Percentiles rank a stretch among this genome's conserved stretches.
Evolutionary conservation across 2,329 filamentous ascomycete genomes (phyloP).

Genomic region (Pyricularia pennisetigena): DNA sequence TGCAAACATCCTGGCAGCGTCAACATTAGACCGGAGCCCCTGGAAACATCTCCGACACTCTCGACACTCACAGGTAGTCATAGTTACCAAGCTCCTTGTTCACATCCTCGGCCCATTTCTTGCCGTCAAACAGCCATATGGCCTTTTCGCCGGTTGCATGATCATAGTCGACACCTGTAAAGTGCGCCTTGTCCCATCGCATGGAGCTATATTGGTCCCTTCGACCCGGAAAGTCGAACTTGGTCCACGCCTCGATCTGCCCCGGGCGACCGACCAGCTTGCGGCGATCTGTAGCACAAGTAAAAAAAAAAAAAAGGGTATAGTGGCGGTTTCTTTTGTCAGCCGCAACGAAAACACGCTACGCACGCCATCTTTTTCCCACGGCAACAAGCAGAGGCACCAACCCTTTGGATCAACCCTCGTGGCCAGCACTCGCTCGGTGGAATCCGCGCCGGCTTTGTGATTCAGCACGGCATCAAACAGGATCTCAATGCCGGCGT

Average conservation of each 20-base stretch:
- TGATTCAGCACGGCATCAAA: slow-evolving; percentile 68
- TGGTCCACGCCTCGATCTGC: slow-evolving; percentile 60
- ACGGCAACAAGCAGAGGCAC: slow-evolving; percentile 13
- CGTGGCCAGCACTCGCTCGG: slow-evolving; percentile 47
- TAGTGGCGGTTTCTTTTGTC: too few relatives aligned
- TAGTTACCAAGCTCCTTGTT: slow-evolving; percentile 53
- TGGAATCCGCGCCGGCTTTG: slow-evolving; percentile 57
- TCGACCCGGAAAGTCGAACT: slow-evolving; percentile 55
- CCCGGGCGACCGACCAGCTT: slow-evolving; percentile 18
- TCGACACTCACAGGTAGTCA: slow-evolving; percentile 24
- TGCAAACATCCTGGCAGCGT: slow-evolving; percentile 19
- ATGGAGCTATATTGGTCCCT: slow-evolving; percentile 47
- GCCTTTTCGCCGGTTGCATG: slow-evolving; percentile 30
- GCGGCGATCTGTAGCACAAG: slow-evolving; percentile 38
- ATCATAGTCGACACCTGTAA: slow-evolving; percentile 59
- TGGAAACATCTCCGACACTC: too few relatives aligned
- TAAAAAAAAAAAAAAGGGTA: not conserved
- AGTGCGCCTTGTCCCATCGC: slow-evolving; percentile 59
- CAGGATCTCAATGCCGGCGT: slow-evolving; percentile 48
- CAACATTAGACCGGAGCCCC: too few relatives aligned
- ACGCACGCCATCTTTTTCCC: too few relatives aligned
- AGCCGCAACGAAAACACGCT: too few relatives aligned
- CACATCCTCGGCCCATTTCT: slow-evolving; percentile 51
- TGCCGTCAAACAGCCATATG: slow-evolving; percentile 55
- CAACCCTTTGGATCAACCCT: slow-evolving; percentile 42